Conservation (phyloP, 257 asterid species). For the Gentiana macrophylla region DNA sequence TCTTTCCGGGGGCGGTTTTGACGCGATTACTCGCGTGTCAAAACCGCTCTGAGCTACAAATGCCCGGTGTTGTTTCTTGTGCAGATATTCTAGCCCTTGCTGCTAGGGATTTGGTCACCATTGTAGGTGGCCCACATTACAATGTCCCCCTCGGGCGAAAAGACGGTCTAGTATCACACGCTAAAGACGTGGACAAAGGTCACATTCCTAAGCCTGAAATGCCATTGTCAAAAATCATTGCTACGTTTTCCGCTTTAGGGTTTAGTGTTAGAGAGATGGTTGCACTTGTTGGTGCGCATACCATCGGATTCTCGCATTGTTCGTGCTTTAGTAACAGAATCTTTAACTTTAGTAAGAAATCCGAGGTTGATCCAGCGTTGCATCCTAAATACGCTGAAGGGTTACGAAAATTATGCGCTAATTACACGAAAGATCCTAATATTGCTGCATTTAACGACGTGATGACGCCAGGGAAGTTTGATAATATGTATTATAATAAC, state of each 20-base stretch:
- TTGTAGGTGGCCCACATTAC: slow-evolving; percentile 80
- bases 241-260: slow-evolving; percentile 32
- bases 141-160: slow-evolving; percentile 48
- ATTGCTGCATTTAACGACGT: slow-evolving; percentile 76
- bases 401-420: slow-evolving; percentile 36
- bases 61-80: slow-evolving; percentile 77
- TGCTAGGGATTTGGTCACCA: slow-evolving; percentile 51
- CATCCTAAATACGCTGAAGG: slow-evolving; percentile 44
- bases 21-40: slow-evolving; percentile 54
- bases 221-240: slow-evolving; percentile 37
- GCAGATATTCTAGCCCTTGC: slow-evolving; percentile 73
- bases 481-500: slow-evolving; percentile 46
- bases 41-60: slow-evolving; percentile 58
- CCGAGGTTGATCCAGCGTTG: slow-evolving; percentile 43
- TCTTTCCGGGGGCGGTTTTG: slow-evolving; percentile 87
- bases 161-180: slow-evolving; percentile 38
- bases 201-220: slow-evolving; percentile 64
- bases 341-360: slow-evolving; percentile 28
- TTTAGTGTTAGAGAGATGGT: slow-evolving; percentile 59
- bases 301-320: slow-evolving; percentile 79
- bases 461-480: slow-evolving; percentile 78
- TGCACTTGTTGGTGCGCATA: slow-evolving; percentile 70
- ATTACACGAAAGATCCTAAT: slow-evolving; percentile 20
- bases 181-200: slow-evolving; percentile 44
- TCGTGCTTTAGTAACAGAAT: slow-evolving; percentile 49